These are phyloP conservation scores for Erysimum cheiranthoides DNA, from an alignment of 345 rosid genomes.

Conservation along the genomic window DNA sequence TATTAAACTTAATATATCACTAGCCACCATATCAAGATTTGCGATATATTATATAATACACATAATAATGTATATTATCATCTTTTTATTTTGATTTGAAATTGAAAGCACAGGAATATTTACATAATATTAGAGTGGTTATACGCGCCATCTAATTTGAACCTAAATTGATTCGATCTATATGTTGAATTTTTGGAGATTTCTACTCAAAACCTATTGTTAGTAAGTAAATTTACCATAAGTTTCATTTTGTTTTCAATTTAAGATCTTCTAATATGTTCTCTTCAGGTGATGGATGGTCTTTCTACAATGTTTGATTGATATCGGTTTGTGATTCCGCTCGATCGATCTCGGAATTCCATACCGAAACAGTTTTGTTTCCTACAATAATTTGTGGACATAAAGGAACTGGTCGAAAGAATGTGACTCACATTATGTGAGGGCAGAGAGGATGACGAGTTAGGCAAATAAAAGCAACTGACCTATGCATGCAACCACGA, in stretches of 20 bases:
- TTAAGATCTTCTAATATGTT: neutral
- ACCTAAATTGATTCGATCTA: neutral
- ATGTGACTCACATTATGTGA: no score
- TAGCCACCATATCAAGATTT: neutral
- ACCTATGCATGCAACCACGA: conserved; percentile 31
- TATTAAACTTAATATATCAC: neutral
- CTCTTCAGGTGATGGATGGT: neutral
- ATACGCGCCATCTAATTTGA: neutral
- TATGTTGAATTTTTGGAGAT: no score
- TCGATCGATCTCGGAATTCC: neutral
- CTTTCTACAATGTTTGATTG: neutral
- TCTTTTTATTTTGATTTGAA: no score
- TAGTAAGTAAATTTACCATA: no score
- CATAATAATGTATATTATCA: neutral
- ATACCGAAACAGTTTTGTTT: neutral
- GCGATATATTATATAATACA: neutral
- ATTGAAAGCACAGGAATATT: neutral
- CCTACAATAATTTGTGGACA: neutral
- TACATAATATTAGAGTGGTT: no score
- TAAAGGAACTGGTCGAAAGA: neutral
- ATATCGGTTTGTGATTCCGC: neutral
- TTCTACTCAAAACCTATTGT: no score
- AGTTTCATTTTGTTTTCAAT: neutral
- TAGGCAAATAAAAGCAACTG: conserved; percentile 34
- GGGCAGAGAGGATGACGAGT: neutral